Conservation (phyloP, 306 rosid genomes). For the Prosopis cineraria region DNA sequence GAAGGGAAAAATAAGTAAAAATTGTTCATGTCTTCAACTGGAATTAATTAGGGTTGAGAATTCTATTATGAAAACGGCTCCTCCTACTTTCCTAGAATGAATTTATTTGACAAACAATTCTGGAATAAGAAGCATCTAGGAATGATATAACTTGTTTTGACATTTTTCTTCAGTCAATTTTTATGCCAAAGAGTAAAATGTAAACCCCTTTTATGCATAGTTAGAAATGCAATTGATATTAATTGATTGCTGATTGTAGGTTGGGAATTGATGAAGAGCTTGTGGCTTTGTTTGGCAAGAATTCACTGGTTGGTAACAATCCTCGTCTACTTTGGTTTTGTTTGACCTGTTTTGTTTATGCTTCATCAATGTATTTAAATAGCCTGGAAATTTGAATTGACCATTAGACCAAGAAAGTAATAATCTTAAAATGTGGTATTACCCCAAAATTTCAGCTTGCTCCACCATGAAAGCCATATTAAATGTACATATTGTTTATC, state of each 20-base stretch:
- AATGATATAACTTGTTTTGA: not conserved
- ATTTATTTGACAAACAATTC: no score
- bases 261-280: conserved; percentile 96
- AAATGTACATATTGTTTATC: no score
- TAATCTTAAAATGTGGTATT: not conserved
- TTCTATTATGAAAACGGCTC: not conserved
- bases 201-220: conserved; percentile 11
- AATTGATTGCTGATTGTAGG: conserved; percentile 47
- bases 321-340: conserved; percentile 10
- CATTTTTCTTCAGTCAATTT: not conserved
- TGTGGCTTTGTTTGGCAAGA: no score
- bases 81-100: conserved; percentile 15
- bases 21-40: not conserved
- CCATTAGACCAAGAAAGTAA: not conserved
- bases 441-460: conserved; percentile 4
- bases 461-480: conserved; percentile 19
- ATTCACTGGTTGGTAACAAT: conserved; percentile 70
- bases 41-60: not conserved
- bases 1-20: conserved; percentile 67
- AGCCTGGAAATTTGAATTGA: no score
- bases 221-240: conserved; percentile 28
- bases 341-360: conserved; percentile 4
- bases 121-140: no score
- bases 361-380: no score
- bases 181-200: not conserved